Evolutionary conservation across 257 asterid genomes (phyloP).

Genomic region (Nicotiana sylvestris): DNA sequence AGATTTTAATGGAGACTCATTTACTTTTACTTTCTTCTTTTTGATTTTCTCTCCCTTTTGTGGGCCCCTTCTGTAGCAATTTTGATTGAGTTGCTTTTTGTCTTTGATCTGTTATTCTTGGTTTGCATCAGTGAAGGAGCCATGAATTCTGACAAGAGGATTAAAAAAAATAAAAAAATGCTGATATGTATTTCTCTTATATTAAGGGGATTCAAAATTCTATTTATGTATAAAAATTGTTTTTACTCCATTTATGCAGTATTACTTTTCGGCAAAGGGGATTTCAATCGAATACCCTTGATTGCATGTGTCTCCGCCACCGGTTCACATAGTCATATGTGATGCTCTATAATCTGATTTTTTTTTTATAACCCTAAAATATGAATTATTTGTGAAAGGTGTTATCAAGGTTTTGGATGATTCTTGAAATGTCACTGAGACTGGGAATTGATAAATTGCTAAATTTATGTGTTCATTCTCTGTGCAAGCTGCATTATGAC

Average conservation of each 20-base stretch:
- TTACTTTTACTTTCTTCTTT: neutral
- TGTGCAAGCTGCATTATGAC: neutral
- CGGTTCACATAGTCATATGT: neutral
- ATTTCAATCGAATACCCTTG: too few species aligned
- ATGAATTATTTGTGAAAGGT: neutral
- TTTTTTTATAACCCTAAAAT: too few species aligned
- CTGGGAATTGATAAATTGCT: neutral
- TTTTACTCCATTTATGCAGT: too few species aligned
- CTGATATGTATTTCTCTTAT: too few species aligned
- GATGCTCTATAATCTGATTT: neutral
- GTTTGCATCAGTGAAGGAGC: neutral
- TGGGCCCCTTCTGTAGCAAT: neutral
- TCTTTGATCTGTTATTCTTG: neutral
- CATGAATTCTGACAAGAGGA: too few species aligned
- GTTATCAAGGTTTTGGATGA: neutral
- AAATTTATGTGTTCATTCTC: neutral
- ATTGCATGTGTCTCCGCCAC: too few species aligned
- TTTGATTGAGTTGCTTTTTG: neutral
- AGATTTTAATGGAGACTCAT: neutral
- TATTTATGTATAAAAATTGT: too few species aligned
- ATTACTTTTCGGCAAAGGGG: too few species aligned
- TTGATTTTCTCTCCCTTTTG: neutral
- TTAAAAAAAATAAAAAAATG: too few species aligned
- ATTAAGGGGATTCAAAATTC: too few species aligned
- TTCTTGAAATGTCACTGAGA: neutral